Percentiles rank a stretch among this genome's conserved stretches.
Evolutionary conservation across 441 rosid species (phyloP).

Genomic region (Geranium incanum): DNA sequence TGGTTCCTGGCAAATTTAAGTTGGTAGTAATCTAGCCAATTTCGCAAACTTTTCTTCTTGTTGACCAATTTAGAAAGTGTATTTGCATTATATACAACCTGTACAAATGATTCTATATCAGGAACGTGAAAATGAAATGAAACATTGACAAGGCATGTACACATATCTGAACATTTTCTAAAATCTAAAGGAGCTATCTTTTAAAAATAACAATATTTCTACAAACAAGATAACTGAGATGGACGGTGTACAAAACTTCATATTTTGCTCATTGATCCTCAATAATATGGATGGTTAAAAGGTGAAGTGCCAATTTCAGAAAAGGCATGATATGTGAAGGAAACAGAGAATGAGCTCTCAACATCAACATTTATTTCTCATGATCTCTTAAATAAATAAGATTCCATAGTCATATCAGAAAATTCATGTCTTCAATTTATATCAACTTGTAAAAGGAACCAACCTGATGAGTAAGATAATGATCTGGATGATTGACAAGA

Average conservation of each 20-base stretch:
- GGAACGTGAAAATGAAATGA: not conserved
- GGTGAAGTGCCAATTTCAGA: not conserved
- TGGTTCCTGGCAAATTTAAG: slow-evolving; percentile 51
- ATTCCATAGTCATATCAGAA: not conserved
- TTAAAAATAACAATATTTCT: not conserved
- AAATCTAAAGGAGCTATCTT: slow-evolving; percentile 2
- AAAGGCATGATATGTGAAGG: not conserved
- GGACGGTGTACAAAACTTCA: not conserved
- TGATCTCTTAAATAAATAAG: not conserved
- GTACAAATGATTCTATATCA: slow-evolving; percentile 7
- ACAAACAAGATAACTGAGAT: not conserved
- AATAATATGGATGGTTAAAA: not conserved
- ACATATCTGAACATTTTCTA: not conserved
- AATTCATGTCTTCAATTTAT: not conserved
- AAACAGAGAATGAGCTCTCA: not conserved
- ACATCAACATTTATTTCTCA: not conserved
- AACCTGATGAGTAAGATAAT: slow-evolving; percentile 85
- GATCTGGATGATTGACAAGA: slow-evolving; percentile 86
- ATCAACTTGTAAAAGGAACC: slow-evolving; percentile 15
- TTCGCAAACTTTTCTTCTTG: slow-evolving; percentile 58
- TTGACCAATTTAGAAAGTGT: slow-evolving; percentile 70
- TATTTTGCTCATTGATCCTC: not conserved
- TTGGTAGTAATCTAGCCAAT: slow-evolving; percentile 86
- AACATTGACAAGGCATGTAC: not conserved
- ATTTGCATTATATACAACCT: slow-evolving; percentile 85